Conservation (phyloP, 345 rosid genomes). For the Gossypium anomalum region DNA sequence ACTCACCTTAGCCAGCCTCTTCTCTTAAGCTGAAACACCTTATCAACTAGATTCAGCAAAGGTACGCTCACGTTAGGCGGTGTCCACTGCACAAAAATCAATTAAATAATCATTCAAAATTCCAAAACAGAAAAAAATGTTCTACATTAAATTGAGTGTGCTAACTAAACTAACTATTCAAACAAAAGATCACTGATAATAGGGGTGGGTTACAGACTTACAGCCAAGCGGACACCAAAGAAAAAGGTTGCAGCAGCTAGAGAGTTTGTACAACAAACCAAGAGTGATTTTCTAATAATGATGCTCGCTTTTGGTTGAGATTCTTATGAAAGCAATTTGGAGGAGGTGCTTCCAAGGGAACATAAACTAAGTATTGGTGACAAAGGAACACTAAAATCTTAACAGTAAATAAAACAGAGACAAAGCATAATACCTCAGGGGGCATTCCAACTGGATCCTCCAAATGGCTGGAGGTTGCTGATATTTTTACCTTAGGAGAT, state of each 20-base stretch:
- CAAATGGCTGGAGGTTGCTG: conserved; percentile 30
- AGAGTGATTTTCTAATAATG: neutral
- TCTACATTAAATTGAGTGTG: conserved; percentile 5
- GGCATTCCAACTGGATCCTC: conserved; percentile 83
- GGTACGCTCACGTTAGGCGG: conserved; percentile 97
- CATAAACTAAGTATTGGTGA: neutral
- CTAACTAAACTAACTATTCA: neutral
- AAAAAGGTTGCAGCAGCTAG: neutral
- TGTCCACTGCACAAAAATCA: conserved; percentile 22
- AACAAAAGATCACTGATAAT: neutral
- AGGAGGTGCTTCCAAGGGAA: conserved; percentile 5
- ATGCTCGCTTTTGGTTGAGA: conserved; percentile 3
- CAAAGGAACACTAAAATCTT: neutral
- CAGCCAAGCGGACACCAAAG: conserved; percentile 1
- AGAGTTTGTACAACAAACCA: conserved; percentile 5
- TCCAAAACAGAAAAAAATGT: neutral
- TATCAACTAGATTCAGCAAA: conserved; percentile 87
- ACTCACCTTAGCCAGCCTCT: conserved; percentile 97
- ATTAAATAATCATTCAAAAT: neutral
- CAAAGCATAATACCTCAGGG: conserved; percentile 61
- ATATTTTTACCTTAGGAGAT: conserved; percentile 27
- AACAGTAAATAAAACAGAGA: neutral
- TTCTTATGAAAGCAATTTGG: neutral
- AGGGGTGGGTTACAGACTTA: neutral
- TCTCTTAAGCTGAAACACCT: conserved; percentile 90